Percentiles rank a stretch among this genome's conserved stretches.
These are phyloP conservation scores for Sphagnum fallax DNA, from an alignment of 228 moss, liverwort and hornwort species.

Conservation along the genomic window DNA sequence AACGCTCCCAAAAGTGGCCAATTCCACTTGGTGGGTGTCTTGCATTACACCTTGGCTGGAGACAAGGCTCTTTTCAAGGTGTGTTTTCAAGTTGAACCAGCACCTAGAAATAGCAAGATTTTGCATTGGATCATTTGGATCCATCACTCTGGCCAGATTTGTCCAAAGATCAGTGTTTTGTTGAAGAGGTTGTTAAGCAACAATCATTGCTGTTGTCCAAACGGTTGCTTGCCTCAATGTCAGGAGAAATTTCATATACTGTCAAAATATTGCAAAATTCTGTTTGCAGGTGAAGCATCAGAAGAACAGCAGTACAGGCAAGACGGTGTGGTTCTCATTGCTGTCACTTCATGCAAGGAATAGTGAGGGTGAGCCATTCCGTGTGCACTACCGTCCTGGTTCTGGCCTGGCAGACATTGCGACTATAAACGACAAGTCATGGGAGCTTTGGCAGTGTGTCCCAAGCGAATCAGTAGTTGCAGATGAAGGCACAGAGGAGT, in stretches of 20 bases:
- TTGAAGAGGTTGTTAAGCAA: too few relatives aligned
- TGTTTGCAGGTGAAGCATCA: conserved; percentile 74
- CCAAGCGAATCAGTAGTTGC: conserved; percentile 43
- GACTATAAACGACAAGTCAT: conserved; percentile 51
- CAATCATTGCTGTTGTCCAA: too few relatives aligned
- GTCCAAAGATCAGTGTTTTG: too few relatives aligned
- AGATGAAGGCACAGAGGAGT: conserved; percentile 54
- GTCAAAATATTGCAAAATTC: background rate
- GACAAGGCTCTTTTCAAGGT: conserved; percentile 94
- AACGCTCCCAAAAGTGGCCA: conserved; percentile 48
- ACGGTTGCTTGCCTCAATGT: too few relatives aligned
- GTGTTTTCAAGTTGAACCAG: conserved; percentile 1
- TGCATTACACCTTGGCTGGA: conserved; percentile 90
- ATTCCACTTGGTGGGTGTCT: conserved; percentile 68
- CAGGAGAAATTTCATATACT: background rate
- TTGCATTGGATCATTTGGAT: too few relatives aligned
- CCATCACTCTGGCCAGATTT: too few relatives aligned
- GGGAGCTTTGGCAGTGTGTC: conserved; percentile 83
- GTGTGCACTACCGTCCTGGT: conserved; percentile 75
- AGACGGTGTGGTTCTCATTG: conserved; percentile 76
- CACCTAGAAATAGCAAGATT: too few relatives aligned
- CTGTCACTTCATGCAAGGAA: conserved; percentile 81
- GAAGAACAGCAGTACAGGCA: conserved; percentile 36
- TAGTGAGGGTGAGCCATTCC: conserved; percentile 56
- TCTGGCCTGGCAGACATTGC: conserved; percentile 74